Percentiles rank a stretch among this genome's conserved stretches.
Conservation (phyloP, 305 asterid species). For the Fraxinus dipetala region DNA sequence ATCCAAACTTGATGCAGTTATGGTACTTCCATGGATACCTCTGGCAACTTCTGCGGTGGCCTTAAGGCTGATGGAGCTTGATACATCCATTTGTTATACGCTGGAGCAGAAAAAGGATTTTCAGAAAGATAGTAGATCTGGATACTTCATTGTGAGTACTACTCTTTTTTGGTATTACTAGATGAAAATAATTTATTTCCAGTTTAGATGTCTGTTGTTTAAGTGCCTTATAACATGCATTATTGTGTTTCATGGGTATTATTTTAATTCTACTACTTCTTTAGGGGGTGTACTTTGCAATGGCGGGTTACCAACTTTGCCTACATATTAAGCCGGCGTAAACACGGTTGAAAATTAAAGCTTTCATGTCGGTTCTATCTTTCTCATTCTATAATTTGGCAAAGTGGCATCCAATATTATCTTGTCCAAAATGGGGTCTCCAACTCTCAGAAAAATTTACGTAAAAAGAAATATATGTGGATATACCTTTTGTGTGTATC, state of each 20-base stretch:
- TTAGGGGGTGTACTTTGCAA: not conserved
- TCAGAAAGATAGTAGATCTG: conserved; percentile 37
- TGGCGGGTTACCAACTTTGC: not conserved
- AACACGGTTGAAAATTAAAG: not conserved
- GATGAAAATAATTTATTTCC: not conserved
- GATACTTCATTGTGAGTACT: conserved; percentile 43
- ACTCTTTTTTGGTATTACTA: not conserved
- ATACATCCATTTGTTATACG: conserved; percentile 54
- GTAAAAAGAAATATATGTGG: not conserved
- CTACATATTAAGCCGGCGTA: not conserved
- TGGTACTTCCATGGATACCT: conserved; percentile 79
- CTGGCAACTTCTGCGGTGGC: conserved; percentile 69
- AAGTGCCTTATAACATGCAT: not conserved
- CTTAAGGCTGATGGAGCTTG: conserved; percentile 72
- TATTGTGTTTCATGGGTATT: not conserved
- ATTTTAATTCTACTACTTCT: not conserved
- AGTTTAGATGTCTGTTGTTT: not conserved
- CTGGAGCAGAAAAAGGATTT: conserved; percentile 43
- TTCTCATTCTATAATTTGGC: not conserved
- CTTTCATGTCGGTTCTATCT: not conserved
- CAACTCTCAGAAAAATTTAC: not conserved
- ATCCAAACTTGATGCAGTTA: conserved; percentile 31
- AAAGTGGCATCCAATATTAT: not conserved
- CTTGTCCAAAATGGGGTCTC: not conserved
- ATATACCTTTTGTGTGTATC: not conserved